Percentiles rank a stretch among this genome's conserved stretches.
Conservation (phyloP, 441 rosid species). For the Monsonia emarginata region DNA sequence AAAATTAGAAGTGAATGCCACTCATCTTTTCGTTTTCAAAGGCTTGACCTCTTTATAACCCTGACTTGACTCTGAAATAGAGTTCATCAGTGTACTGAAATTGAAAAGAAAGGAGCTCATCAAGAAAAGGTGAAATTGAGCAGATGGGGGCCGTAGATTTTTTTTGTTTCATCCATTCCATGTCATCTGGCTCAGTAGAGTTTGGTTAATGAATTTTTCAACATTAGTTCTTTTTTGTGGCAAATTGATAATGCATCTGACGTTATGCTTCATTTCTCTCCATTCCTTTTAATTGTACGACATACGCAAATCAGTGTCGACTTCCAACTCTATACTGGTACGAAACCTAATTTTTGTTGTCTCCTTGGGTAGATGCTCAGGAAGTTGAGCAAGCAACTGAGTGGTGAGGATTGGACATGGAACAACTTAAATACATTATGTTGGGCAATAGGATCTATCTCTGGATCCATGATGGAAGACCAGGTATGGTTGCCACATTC, state of each 20-base stretch:
- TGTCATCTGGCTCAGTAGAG: neutral
- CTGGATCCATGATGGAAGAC: slow-evolving; percentile 98
- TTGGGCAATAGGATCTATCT: slow-evolving; percentile 99
- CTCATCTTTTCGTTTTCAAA: neutral
- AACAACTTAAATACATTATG: slow-evolving; percentile 91
- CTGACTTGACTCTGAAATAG: neutral
- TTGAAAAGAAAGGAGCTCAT: no score
- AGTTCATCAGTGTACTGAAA: no score
- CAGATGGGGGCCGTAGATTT: no score
- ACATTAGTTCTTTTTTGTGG: neutral
- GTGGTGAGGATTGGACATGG: slow-evolving; percentile 99
- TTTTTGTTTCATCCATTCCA: no score
- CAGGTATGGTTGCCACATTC: slow-evolving; percentile 53
- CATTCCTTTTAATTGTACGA: neutral
- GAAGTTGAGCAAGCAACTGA: slow-evolving; percentile 89
- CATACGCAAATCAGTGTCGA: no score
- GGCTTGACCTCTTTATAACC: neutral
- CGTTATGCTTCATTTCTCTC: no score
- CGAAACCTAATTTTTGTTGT: neutral
- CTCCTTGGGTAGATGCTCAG: slow-evolving; percentile 60
- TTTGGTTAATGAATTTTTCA: neutral
- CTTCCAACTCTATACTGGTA: no score
- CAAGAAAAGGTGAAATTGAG: no score
- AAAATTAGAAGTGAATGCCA: neutral
- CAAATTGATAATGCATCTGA: no score